Conservation (phyloP, 352 stramenopile genomes). For the Globisporangium mamillatum region DNA sequence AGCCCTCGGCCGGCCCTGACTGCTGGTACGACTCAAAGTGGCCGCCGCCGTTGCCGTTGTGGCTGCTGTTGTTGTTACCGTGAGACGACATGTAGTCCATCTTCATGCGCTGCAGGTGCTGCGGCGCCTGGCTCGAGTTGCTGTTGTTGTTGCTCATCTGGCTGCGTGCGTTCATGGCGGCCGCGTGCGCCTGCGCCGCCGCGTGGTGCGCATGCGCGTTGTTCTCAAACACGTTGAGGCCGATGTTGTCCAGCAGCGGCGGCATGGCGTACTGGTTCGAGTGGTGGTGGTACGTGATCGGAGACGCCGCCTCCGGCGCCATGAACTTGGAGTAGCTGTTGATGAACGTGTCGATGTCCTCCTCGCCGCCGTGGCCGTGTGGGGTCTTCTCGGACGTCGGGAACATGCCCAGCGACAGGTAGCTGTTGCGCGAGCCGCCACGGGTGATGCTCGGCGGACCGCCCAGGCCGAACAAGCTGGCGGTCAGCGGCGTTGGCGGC, state of each 20-base stretch:
- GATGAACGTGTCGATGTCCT: conserved; percentile 59
- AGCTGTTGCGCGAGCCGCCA: conserved; percentile 36
- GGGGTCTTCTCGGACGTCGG: conserved; percentile 31
- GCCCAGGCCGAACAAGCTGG: conserved; percentile 36
- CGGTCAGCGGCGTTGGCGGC: conserved; percentile 24
- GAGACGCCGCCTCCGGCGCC: conserved; percentile 32
- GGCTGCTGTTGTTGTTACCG: conserved; percentile 19
- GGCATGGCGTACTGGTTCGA: conserved; percentile 38
- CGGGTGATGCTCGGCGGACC: conserved; percentile 57
- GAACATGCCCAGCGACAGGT: conserved; percentile 58
- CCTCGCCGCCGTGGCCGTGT: conserved; percentile 31
- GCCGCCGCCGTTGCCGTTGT: conserved; percentile 37
- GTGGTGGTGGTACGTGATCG: conserved; percentile 54
- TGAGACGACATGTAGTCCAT: conserved; percentile 48
- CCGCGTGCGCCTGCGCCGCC: conserved; percentile 11
- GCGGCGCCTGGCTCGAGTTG: conserved; percentile 11
- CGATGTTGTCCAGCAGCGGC: conserved; percentile 59
- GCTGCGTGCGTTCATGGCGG: conserved; percentile 22
- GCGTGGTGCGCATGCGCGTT: conserved; percentile 33
- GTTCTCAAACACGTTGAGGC: conserved; percentile 61
- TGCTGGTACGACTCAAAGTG: conserved; percentile 24
- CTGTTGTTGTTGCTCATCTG: conserved; percentile 15
- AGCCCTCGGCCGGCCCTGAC: conserved; percentile 14
- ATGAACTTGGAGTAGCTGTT: conserved; percentile 77
- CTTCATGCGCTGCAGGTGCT: conserved; percentile 36